These are phyloP conservation scores for Cercospora sesami DNA, from an alignment of 2,329 filamentous ascomycete species.

Conservation along the genomic window DNA sequence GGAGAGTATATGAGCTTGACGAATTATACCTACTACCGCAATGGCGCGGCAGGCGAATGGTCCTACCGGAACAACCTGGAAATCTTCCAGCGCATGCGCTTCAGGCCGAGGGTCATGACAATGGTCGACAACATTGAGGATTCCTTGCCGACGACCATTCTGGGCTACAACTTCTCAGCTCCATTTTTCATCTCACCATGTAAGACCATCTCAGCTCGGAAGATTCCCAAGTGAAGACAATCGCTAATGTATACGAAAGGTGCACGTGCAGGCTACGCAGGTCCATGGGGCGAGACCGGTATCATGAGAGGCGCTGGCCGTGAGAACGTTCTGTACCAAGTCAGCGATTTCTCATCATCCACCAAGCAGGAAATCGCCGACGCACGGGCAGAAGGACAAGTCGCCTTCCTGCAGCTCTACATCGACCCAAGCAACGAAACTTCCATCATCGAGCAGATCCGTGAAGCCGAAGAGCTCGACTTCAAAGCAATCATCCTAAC, in stretches of 20 bases:
- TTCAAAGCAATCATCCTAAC: constrained; percentile 45
- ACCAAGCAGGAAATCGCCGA: constrained; percentile 38
- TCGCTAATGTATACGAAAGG: background rate
- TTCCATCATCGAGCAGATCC: constrained; percentile 37
- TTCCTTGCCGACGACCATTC: constrained; percentile 69
- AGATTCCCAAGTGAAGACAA: background rate
- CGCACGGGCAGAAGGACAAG: constrained; percentile 34
- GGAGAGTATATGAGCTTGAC: constrained; percentile 21
- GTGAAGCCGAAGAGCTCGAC: constrained; percentile 42
- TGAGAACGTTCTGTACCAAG: constrained; percentile 54
- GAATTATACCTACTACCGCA: constrained; percentile 34
- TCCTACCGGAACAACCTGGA: constrained; percentile 35
- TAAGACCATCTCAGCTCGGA: background rate
- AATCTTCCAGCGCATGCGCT: constrained; percentile 29
- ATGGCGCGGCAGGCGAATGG: constrained; percentile 33
- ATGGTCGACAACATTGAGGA: constrained; percentile 32
- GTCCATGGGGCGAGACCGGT: constrained; percentile 43
- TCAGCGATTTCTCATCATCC: constrained; percentile 41
- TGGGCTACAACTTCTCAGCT: constrained; percentile 75
- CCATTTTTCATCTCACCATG: constrained; percentile 96
- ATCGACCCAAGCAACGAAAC: constrained; percentile 36
- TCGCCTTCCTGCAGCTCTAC: constrained; percentile 46
- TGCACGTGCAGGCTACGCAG: constrained; percentile 87
- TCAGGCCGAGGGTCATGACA: constrained; percentile 26
- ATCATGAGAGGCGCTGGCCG: constrained; percentile 53